A percentile compares a stretch with the other conserved stretches of the same genome.
Evolutionary conservation across 306 rosid genomes (phyloP).

Genomic region (Urtica urens): DNA sequence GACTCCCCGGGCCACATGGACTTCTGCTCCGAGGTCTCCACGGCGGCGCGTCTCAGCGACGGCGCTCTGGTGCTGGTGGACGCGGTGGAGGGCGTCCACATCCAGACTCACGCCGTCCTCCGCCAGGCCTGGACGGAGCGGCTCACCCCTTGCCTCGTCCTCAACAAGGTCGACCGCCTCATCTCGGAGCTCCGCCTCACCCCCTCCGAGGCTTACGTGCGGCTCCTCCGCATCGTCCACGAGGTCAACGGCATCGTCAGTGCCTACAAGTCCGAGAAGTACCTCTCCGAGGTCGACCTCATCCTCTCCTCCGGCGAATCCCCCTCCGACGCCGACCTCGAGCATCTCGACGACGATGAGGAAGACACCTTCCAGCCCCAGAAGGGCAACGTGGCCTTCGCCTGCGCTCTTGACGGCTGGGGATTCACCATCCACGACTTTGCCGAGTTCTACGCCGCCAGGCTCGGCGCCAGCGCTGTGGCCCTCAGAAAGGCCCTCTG

Average conservation of each 20-base stretch:
- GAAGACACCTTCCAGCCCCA: slow-evolving; percentile 78
- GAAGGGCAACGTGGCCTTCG: slow-evolving; percentile 76
- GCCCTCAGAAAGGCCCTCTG: slow-evolving; percentile 56
- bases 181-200: slow-evolving; percentile 54
- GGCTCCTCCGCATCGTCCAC: slow-evolving; percentile 52
- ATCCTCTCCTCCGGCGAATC: slow-evolving; percentile 37
- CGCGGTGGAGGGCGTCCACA: slow-evolving; percentile 87
- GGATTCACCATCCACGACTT: slow-evolving; percentile 63
- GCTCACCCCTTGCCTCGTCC: slow-evolving; percentile 69
- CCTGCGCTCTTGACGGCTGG: slow-evolving; percentile 87
- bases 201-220: slow-evolving; percentile 62
- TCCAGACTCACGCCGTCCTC: slow-evolving; percentile 80
- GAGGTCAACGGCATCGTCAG: slow-evolving; percentile 86
- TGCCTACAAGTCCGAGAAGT: slow-evolving; percentile 61
- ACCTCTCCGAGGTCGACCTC: slow-evolving; percentile 64
- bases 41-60: slow-evolving; percentile 78
- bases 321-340: slow-evolving; percentile 20
- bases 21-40: slow-evolving; percentile 86
- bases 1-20: slow-evolving; percentile 95
- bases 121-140: slow-evolving; percentile 91
- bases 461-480: slow-evolving; percentile 51
- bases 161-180: slow-evolving; percentile 76
- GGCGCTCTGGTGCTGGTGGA: slow-evolving; percentile 80
- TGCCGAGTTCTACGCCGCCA: slow-evolving; percentile 58
- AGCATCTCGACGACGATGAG: slow-evolving; percentile 54